Conservation (phyloP, 352 stramenopile species). For the Globisporangium nodosum region DNA sequence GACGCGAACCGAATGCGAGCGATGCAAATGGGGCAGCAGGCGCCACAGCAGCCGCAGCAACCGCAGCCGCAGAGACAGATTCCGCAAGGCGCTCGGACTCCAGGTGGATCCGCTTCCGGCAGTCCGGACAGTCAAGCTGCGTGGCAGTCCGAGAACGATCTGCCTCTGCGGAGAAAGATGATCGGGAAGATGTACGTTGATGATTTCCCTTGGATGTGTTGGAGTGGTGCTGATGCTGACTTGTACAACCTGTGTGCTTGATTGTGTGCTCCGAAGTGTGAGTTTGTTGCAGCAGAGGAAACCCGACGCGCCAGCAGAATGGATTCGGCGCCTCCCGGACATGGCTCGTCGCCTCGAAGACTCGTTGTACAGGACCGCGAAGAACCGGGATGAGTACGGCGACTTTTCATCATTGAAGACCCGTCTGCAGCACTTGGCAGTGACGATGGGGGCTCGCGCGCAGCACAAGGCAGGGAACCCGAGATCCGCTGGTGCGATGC, state of each 20-base stretch:
- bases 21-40: conserved; percentile 23
- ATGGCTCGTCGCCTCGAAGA: conserved; percentile 98
- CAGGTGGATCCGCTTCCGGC: conserved; percentile 28
- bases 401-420: conserved; percentile 95
- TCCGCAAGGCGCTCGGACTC: conserved; percentile 31
- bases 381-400: conserved; percentile 94
- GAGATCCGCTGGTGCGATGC: conserved; percentile 25
- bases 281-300: conserved; percentile 96
- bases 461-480: conserved; percentile 72
- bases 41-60: conserved; percentile 12
- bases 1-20: conserved; percentile 35
- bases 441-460: conserved; percentile 81
- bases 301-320: conserved; percentile 95
- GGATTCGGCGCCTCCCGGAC: conserved; percentile 96
- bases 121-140: conserved; percentile 48
- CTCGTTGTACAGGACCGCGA: conserved; percentile 92
- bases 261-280: conserved; percentile 45
- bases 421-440: conserved; percentile 94
- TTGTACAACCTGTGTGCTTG: neutral
- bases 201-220: neutral
- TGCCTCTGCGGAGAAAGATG: conserved; percentile 84
- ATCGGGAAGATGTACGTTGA: conserved; percentile 86
- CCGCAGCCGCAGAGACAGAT: conserved; percentile 24
- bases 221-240: neutral
- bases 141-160: conserved; percentile 86